Evolutionary conservation across 495 filamentous ascomycete genomes (phyloP).

Genomic region (Aspergillus heteromorphus): DNA sequence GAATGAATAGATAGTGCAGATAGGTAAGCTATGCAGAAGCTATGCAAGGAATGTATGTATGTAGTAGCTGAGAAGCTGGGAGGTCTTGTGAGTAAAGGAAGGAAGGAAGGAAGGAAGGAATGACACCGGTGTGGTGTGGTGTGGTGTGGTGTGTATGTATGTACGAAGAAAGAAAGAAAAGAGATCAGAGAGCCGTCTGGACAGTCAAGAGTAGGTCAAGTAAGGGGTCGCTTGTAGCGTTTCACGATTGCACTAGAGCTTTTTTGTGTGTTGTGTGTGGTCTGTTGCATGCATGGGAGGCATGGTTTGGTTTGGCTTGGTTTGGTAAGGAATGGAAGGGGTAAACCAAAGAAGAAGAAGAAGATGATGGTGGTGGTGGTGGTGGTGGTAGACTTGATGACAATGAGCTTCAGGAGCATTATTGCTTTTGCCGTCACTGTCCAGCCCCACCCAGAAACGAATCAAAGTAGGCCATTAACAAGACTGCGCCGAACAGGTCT

Average conservation of each 20-base stretch:
- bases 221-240: neutral
- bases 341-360: too few relatives aligned
- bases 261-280: neutral
- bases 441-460: neutral
- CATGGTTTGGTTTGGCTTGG: too few relatives aligned
- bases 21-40: too few relatives aligned
- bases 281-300: too few relatives aligned
- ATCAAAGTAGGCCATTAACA: neutral
- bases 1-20: neutral
- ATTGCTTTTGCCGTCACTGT: too few relatives aligned
- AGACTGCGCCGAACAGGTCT: neutral
- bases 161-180: too few relatives aligned
- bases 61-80: neutral
- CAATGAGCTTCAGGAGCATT: too few relatives aligned
- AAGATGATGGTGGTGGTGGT: neutral
- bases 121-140: too few relatives aligned
- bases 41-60: too few relatives aligned
- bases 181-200: too few relatives aligned
- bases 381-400: neutral
- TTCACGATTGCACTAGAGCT: neutral
- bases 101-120: neutral
- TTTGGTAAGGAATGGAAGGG: neutral
- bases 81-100: neutral
- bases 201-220: neutral
- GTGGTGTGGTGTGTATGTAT: too few relatives aligned